Conservation (phyloP, 768 basidiomycete species). For the Leccinum aurantiacum region DNA sequence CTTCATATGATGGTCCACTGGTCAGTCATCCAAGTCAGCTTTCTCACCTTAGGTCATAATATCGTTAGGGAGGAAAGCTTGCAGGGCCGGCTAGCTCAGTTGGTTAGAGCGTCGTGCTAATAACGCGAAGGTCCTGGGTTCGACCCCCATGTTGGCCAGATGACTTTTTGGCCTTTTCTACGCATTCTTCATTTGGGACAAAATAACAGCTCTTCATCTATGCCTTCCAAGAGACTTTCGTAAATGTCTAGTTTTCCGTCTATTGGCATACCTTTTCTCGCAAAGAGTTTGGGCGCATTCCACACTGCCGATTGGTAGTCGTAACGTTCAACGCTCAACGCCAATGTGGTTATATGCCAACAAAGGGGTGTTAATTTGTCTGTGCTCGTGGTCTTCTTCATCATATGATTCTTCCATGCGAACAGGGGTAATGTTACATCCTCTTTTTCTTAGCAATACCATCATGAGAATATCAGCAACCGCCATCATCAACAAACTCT, state of each 20-base stretch:
- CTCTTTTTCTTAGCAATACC: not conserved
- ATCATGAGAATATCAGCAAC: not conserved
- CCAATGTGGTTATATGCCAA: no score
- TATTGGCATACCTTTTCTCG: not conserved
- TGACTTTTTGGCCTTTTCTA: not conserved
- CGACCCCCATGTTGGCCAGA: constrained; percentile 72
- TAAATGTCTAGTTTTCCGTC: not conserved
- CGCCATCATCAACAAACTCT: not conserved
- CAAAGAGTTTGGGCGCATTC: no score
- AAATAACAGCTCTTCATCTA: not conserved
- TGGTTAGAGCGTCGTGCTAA: constrained; percentile 37
- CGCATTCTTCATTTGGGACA: not conserved
- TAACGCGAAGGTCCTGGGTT: constrained; percentile 63
- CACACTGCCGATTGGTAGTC: no score
- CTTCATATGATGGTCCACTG: no score
- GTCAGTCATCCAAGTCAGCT: not conserved
- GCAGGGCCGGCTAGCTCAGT: constrained; percentile 31
- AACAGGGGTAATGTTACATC: not conserved
- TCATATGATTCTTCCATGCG: not conserved
- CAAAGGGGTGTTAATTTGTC: no score
- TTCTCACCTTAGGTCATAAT: not conserved
- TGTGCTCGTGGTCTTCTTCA: not conserved
- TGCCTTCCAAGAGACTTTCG: not conserved
- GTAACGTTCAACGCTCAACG: no score
- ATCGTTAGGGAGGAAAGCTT: not conserved